Base-by-base conservation (phyloP, 148 eudicot species). In the Polygonum aviculare region DNA sequence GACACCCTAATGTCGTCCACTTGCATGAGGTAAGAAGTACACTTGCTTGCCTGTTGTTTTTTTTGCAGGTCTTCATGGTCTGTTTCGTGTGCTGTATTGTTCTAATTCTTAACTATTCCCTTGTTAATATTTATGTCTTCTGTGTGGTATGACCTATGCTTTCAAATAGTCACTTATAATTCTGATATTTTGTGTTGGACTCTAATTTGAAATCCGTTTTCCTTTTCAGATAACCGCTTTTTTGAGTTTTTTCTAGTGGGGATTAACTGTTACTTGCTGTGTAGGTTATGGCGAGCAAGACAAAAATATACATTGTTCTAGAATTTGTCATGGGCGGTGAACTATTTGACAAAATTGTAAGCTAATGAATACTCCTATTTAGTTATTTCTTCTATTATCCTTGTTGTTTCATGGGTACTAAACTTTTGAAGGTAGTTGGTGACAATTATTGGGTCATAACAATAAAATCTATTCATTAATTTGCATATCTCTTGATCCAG, bases 221-320 rank as follows among this genome's bases (percentile, higher is more conserved):
- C 21, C 26, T 54, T 54, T 54, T 60, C 21, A 22, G 67, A 60
- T 59, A 22, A 7, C 35, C 5, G 10, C 36, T 11, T 59, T 59
- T 59, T 10, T 44, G 47, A 44, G 47, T 6, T 74, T 65, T 62
- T 12, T 79, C 78, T 69, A 76, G 78, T 76, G 82, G 80, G 80
- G 78, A 79, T 44, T 48, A 72, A 77, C 16, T 74, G 50, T 12
- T n/a, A 57, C 26, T 74, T 60, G 78, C 19, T 22, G 67, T 85
- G 86, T 82, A 93, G 98, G 96, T 93, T 69, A 91, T 93, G 98
- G 98, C 98, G 21, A 93, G 98, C 96, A 88, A 87, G 91, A 86
- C 93, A 40, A 93, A 91, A 82, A 88, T 93, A 81, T 93, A 91
- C 75, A 90, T 93, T 79, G 97, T 91, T 63, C 75, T 93, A 83